Evolutionary conservation across 1,284 basidiomycete genomes (phyloP).

Genomic region (Naganishia cerealis): DNA sequence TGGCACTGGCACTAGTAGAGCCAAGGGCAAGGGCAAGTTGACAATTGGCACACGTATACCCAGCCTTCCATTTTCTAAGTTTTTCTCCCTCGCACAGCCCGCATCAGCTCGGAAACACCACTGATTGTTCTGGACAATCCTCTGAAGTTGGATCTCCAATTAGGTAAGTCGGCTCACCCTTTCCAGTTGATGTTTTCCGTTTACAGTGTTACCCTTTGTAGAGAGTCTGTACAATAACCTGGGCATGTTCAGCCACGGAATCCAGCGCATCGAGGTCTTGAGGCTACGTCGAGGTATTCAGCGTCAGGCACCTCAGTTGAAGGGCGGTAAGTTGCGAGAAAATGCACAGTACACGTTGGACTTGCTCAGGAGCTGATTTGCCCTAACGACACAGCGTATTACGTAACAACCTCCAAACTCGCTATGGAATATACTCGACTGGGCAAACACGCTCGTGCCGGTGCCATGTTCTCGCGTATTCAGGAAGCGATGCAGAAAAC

Average conservation of each 20-base stretch:
- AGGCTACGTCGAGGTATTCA: constrained; percentile 26
- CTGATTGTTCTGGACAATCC: constrained; percentile 2
- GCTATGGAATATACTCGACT: constrained; percentile 74
- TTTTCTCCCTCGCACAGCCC: neutral
- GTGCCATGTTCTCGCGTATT: constrained; percentile 63
- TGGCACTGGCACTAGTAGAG: constrained; percentile 15
- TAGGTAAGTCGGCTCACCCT: neutral
- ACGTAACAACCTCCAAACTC: constrained; percentile 66
- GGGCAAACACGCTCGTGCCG: constrained; percentile 70
- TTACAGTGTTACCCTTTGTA: neutral
- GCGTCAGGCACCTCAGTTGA: constrained; percentile 13
- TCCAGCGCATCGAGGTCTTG: constrained; percentile 27
- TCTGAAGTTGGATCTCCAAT: constrained; percentile 17
- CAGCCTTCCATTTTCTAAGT: neutral
- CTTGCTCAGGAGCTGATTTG: constrained; percentile 53
- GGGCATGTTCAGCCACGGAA: constrained; percentile 26
- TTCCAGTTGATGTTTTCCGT: neutral
- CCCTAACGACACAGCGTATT: constrained; percentile 60
- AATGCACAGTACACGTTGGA: constrained; percentile 54
- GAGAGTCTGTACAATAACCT: constrained; percentile 22
- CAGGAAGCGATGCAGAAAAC: constrained; percentile 57
- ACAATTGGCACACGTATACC: neutral
- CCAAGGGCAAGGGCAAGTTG: constrained; percentile 31
- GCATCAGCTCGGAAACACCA: neutral
- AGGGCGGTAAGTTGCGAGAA: constrained; percentile 10